These are phyloP conservation scores for Neoboletus brunneissimus DNA, from an alignment of 768 basidiomycete genomes.

Conservation along the genomic window DNA sequence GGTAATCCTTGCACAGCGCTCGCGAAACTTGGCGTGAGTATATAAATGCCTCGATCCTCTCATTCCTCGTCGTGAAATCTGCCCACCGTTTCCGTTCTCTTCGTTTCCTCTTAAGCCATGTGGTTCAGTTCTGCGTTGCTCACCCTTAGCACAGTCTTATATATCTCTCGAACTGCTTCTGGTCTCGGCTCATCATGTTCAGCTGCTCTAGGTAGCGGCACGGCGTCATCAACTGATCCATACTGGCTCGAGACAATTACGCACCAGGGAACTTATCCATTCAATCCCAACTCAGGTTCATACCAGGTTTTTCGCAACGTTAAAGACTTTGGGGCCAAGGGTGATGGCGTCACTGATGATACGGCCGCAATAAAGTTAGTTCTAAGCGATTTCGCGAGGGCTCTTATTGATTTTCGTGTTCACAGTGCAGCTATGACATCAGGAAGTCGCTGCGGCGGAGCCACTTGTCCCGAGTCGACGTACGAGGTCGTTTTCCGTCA, in stretches of 20 bases:
- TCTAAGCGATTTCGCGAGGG: background rate
- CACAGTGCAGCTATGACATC: constrained; percentile 59
- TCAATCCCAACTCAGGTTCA: constrained; percentile 46
- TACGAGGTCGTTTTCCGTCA: constrained; percentile 5
- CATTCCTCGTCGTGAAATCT: background rate
- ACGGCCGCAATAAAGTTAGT: constrained; percentile 69
- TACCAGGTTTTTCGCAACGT: constrained; percentile 80
- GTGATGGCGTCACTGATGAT: constrained; percentile 72
- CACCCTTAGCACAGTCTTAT: constrained; percentile 13
- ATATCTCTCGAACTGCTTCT: background rate
- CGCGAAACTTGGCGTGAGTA: background rate
- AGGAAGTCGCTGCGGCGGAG: constrained; percentile 59
- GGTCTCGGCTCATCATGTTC: constrained; percentile 50
- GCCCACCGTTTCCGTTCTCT: background rate
- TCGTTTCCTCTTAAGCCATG: constrained; percentile 6
- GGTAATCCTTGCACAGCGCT: background rate
- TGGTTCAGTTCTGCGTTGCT: background rate
- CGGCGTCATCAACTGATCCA: constrained; percentile 39
- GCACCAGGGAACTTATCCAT: constrained; percentile 70
- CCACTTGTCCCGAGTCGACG: constrained; percentile 50
- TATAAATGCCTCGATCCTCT: constrained; percentile 10
- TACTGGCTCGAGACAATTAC: constrained; percentile 72
- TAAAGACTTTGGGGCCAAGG: constrained; percentile 53
- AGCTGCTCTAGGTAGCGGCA: constrained; percentile 45
- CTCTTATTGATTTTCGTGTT: constrained; percentile 6